Evolutionary conservation across 768 basidiomycete species (phyloP), one percentile per base, ranked within the genome.

Genomic region (Tulasnella sp.): DNA sequence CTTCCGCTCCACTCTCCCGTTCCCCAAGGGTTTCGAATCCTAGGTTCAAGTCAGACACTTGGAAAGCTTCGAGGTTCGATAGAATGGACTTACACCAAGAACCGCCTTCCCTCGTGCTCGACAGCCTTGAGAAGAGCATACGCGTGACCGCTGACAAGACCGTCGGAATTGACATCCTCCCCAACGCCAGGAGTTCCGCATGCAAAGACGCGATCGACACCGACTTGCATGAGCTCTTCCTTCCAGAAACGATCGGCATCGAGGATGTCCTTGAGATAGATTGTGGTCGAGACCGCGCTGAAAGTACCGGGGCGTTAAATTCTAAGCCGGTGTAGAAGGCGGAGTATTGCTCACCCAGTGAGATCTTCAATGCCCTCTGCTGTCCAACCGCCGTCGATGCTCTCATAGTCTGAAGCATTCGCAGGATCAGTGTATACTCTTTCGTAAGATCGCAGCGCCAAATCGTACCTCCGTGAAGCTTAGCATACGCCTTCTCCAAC

Each of bases 331-430:
- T 24, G 10, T 73, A 12, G 34, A 39, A 12, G 21, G 10, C 31
- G n/a, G 3, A 14, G 14, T 6, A 68, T 68, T 68, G 24, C 84
- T 10, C 82, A 89, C 89, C 90, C 90, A 12, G 89, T 90, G 73
- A 91, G 83, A 81, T 91, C 90, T 83, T 91, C 90, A 31, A 90
- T 86, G 8, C 88, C 89, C 81, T 90, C 88, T 72, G 85, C 85
- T 24, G 88, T 84, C 31, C 83, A 80, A 8, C 89, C 90, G 34
- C 86, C 86, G 36, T 82, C 80, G 46, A 90, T 81, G 1, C 87
- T 85, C 0, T 86, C 85, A 82, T 88, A 90, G 79, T 88, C 87
- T 3, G 89, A 89, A 81, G 39, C 16, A 12, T 31, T 68, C 24
- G 10, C 8, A 5, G 21, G 16, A 68, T 68, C 18, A 68, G 62